phyloP scores from a whole-genome alignment of 345 rosid species.

The Eucalyptus tenuipes region DNA sequence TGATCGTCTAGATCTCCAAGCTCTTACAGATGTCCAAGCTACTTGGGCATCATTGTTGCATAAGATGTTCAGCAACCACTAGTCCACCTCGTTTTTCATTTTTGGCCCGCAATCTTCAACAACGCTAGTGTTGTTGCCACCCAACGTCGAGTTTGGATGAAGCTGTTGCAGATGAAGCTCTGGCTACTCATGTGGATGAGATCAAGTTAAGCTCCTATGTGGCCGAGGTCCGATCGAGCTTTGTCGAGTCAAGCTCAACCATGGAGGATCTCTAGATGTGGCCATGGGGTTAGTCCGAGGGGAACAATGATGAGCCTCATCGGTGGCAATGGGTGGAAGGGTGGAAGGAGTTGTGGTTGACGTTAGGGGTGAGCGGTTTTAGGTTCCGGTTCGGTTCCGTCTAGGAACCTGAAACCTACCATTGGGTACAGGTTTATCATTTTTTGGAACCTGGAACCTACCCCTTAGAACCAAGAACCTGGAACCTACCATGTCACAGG shows the following conservation, averaged over 20 bases:
- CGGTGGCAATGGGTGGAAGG: background rate
- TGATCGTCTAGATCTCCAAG: fast-evolving
- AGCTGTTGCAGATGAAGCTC: background rate
- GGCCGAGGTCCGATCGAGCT: background rate
- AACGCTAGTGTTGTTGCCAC: background rate
- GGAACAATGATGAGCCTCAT: background rate
- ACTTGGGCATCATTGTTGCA: background rate
- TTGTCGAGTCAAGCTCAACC: background rate
- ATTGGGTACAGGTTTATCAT: too few species aligned
- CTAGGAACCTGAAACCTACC: too few species aligned
- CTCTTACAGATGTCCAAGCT: background rate
- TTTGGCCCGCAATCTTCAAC: background rate
- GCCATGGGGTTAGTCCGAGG: background rate
- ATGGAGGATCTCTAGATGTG: background rate
- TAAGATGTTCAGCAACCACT: too few species aligned
- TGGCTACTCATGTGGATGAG: background rate
- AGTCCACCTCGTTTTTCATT: background rate
- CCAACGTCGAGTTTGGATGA: background rate
- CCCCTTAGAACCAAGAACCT: too few species aligned
- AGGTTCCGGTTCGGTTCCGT: too few species aligned
- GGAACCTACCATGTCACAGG: too few species aligned
- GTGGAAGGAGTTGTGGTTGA: background rate
- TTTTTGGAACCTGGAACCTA: too few species aligned
- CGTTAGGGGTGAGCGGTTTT: too few species aligned
- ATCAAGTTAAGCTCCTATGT: background rate